Evolutionary conservation across 2,329 filamentous ascomycete species (phyloP), one percentile per base, ranked within the genome.

Genomic region (Fusarium equiseti): DNA sequence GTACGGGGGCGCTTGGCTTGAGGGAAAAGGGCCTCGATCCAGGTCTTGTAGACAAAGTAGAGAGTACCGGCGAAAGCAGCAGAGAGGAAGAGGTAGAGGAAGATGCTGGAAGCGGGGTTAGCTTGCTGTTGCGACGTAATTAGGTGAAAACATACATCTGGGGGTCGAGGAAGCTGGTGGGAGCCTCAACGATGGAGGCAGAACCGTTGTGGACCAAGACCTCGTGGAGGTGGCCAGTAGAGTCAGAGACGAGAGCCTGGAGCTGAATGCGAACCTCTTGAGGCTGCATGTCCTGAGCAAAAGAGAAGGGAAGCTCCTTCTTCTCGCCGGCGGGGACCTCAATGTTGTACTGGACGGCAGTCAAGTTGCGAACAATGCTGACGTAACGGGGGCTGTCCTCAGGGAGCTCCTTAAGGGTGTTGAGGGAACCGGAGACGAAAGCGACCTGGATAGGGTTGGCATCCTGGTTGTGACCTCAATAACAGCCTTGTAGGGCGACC

Each of bases 31-130:
- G 94, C 91, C 77, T 94, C 93, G 83, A 99, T 92, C 94, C 95
- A 98, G 77, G 95, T 97, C 86, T 92, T 96, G 89, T 99, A 99
- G 84, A 98, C 94, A 83, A 97, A 97, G 89, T 95, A 98, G 80
- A 92, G 89, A 57, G 91, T 94, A 68, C 92, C 94, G 72, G 83
- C 89, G 80, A 97, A 97, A 70, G 87, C 88, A 68, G 87, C 90
- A 57, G 91, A 86, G 75, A 99, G 92, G 86, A 98, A 91, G 79
- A 97, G 87, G 86, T 98, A 98, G 70, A 99, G 90, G 90, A 99
- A 99, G 84, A 98, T 94, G 79, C 96, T 98, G 59, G 16, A 12
- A 5, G 20, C 1, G 5, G 2, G 15, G 91, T 70, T 57, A 68
- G 68, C 35, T 46, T 44, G 16, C 22, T 32, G 10, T 24, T 44